Evolutionary conservation across 1,284 basidiomycete species (phyloP), one percentile per base, ranked within the genome.

Genomic region (Austropuccinia psidii): DNA sequence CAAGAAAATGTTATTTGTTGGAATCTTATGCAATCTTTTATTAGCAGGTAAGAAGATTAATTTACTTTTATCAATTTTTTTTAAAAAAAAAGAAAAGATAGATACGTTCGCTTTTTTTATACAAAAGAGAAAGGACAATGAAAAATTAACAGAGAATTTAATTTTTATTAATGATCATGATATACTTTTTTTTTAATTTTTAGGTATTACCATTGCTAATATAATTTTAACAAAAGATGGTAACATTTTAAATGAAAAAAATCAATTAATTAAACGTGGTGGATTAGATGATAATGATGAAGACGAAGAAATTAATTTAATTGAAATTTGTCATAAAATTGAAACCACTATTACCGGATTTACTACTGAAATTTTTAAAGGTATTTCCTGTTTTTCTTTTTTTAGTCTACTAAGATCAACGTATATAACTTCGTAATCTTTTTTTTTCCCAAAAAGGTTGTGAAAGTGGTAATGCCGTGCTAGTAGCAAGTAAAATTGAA

Each of bases 41-140:
- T 33, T 67, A n/a, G 65, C 65, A 54, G 65, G 65, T 67, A 55
- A 55, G 65, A 29, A 13, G 15, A 15, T 55, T 29, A 39, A 24
- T 67, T 45, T 43, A 33, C 29, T 9, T 57, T 6, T 33, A 24
- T 33, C 39, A n/a, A n/a, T n/a, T 47, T n/a, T n/a, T 6, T 11
- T 6, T 29, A 21, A 37, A 33, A 13, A 8, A 4, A n/a, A 21
- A 3, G 5, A 39, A 39, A 35, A 31, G 61, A 64, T 49, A 21
- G 19, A 29, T 62, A 43, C 35, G 9, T 57, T 57, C 21, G 9
- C 27, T 11, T 21, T 54, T 29, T 13, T 2, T n/a, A 17, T 39
- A 54, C 41, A 45, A 45, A 45, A n/a, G n/a, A 45, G 29, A 4
- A n/a, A 39, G 37, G 24, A 29, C 19, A 21, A 52, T 19, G 15